Conservation (phyloP, 2,329 filamentous ascomycete genomes). For the Alternaria brassicicola region DNA sequence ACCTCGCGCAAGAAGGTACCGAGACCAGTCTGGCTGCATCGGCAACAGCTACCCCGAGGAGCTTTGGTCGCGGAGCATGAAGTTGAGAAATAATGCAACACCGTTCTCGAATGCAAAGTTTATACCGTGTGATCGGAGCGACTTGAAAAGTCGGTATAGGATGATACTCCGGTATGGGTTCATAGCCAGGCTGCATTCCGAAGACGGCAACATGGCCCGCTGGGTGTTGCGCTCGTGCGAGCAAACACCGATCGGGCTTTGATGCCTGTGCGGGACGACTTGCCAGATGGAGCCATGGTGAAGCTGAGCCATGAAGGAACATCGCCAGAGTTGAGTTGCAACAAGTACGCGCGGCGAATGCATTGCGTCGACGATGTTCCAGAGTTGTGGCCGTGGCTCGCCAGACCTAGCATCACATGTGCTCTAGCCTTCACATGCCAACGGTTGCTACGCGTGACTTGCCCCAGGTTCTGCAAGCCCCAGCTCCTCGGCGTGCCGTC, state of each 20-base stretch:
- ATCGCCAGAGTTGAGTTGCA: not conserved
- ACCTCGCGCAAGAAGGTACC: conserved; percentile 15
- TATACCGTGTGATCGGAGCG: not conserved
- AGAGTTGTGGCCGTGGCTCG: not conserved
- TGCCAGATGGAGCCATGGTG: conserved; percentile 24
- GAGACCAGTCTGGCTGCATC: conserved; percentile 12
- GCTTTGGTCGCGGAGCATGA: not conserved
- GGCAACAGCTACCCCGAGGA: conserved; percentile 8
- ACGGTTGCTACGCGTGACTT: conserved; percentile 22
- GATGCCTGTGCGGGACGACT: conserved; percentile 25
- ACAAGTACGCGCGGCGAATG: not conserved
- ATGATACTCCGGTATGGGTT: not conserved
- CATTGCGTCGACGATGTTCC: conserved; percentile 1
- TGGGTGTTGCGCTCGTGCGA: conserved; percentile 16
- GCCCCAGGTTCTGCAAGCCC: conserved; percentile 25
- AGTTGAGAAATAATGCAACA: not conserved
- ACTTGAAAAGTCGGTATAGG: not conserved
- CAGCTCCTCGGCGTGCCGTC: conserved; percentile 13
- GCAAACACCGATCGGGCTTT: conserved; percentile 37
- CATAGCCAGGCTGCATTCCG: not conserved
- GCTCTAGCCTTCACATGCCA: conserved; percentile 34
- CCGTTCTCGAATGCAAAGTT: not conserved
- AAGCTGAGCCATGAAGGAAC: not conserved
- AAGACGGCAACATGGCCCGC: conserved; percentile 32
- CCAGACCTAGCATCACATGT: conserved; percentile 12